A percentile compares a stretch with the other conserved stretches of the same genome.
Evolutionary conservation across 2,329 filamentous ascomycete species (phyloP).

Genomic region (Paraconiothyrium brasiliense): DNA sequence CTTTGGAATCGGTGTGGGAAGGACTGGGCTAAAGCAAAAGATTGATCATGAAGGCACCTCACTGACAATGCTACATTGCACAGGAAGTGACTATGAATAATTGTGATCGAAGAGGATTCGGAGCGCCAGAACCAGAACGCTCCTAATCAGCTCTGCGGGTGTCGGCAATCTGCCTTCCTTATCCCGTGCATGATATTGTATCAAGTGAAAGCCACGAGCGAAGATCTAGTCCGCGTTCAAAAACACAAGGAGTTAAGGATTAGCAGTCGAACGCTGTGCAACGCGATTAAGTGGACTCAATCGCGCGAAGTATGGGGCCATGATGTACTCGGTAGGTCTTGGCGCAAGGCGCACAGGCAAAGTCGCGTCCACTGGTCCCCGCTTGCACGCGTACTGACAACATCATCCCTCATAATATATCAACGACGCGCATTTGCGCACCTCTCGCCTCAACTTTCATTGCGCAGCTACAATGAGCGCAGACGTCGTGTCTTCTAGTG

Average conservation of each 20-base stretch:
- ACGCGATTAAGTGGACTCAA: not conserved
- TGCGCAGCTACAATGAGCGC: slow-evolving; percentile 45
- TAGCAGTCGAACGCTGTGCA: not conserved
- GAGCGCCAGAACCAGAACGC: not conserved
- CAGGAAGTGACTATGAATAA: not conserved
- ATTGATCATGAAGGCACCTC: not conserved
- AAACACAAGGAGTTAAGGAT: not conserved
- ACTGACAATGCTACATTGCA: not conserved
- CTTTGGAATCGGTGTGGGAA: not conserved
- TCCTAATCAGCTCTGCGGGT: not conserved
- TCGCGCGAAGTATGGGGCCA: slow-evolving; percentile 7
- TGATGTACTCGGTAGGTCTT: slow-evolving; percentile 14
- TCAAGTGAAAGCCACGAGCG: not conserved
- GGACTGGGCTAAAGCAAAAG: not conserved
- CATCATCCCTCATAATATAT: slow-evolving; percentile 15
- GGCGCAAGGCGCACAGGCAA: slow-evolving; percentile 16
- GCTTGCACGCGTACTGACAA: slow-evolving; percentile 14
- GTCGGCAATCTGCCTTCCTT: not conserved
- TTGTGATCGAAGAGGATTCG: not conserved
- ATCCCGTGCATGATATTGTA: not conserved
- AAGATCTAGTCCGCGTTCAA: not conserved
- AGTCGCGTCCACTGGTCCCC: slow-evolving; percentile 12
- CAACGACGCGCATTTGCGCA: slow-evolving; percentile 14
- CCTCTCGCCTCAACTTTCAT: not conserved
- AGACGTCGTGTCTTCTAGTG: slow-evolving; percentile 35